These are phyloP conservation scores for Fusarium penzigii DNA, from an alignment of 2,329 filamentous ascomycete genomes.

Conservation along the genomic window DNA sequence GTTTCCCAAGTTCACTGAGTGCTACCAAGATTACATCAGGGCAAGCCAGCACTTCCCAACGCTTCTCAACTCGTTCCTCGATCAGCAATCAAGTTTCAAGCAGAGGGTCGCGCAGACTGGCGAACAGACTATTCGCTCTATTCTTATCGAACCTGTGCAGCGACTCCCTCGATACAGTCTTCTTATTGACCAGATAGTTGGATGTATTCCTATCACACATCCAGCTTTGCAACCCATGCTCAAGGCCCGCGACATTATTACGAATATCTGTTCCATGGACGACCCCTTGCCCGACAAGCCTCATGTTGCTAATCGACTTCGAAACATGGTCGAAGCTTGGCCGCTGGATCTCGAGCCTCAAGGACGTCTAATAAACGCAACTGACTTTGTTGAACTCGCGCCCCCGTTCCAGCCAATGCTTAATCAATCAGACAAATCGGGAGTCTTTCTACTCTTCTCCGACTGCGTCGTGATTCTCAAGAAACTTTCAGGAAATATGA, in stretches of 20 bases:
- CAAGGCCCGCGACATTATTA: conserved; percentile 88
- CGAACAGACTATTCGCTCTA: conserved; percentile 86
- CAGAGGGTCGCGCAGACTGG: conserved; percentile 79
- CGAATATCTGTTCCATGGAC: conserved; percentile 95
- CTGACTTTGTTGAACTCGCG: conserved; percentile 75
- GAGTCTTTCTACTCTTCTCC: conserved; percentile 81
- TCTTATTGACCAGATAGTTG: conserved; percentile 93
- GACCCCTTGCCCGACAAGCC: conserved; percentile 68
- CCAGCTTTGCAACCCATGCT: conserved; percentile 81
- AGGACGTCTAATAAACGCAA: conserved; percentile 78
- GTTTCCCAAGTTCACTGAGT: conserved; percentile 89
- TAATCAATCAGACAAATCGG: conserved; percentile 51
- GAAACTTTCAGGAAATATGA: conserved; percentile 64
- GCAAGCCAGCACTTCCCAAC: conserved; percentile 86
- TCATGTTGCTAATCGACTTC: conserved; percentile 71
- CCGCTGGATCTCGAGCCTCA: conserved; percentile 69
- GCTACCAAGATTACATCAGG: conserved; percentile 91
- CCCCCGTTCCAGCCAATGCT: conserved; percentile 63
- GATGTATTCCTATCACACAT: conserved; percentile 81
- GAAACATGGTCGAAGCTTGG: conserved; percentile 77
- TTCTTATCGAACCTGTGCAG: conserved; percentile 95
- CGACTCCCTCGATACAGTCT: conserved; percentile 91
- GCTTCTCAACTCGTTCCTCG: conserved; percentile 76
- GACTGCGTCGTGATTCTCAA: conserved; percentile 78
- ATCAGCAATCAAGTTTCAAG: conserved; percentile 80